Base-by-base conservation (phyloP, 2,329 filamentous ascomycete genomes). In the Colletotrichum tamarilloi region DNA sequence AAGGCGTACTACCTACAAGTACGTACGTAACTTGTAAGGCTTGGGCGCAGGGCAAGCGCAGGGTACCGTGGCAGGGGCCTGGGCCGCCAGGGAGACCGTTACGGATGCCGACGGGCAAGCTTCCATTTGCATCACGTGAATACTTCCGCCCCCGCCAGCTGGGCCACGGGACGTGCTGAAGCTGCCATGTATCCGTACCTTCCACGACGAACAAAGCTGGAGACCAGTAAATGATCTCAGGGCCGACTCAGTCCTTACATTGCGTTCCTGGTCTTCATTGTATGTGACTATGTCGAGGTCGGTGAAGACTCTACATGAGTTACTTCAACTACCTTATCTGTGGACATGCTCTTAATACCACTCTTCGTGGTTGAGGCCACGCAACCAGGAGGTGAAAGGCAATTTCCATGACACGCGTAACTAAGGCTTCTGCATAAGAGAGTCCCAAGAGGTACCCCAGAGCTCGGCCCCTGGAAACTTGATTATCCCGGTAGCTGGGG, bases 11-110 rank as follows among this genome's bases (percentile, higher is more conserved):
- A 26, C 26, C 26, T 26, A 26, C n/a, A n/a, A n/a, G n/a, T n/a
- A n/a, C 26, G 26, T 59, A 67, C 62, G 62, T 67, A 35, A 35
- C 9, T 35, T 35, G 32, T 35, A 70, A 67, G 52, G 24, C 24
- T 32, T 52, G 32, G 62, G 52, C 62, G 52, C 62, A 49, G 42
- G 42, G 42, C 14, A 38, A 52, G 52, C 62, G 52, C 62, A 49
- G 42, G 42, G 42, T n/a, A 38, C 35, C 19, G 19, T 46, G 14
- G 30, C 62, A 64, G 32, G 28, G 22, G 46, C 19, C 42, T 22
- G 42, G 26, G 49, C 52, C 49, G 62, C 24, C 22, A 42, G 49
- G 49, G 52, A 64, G 52, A 22, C 32, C 52, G 52, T 32, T 56
- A 32, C 26, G 16, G 14, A 22, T 38, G 49, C 62, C 8, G 52